These are phyloP conservation scores for Termitomyces sp. DNA, from an alignment of 768 basidiomycete genomes.

Conservation along the genomic window DNA sequence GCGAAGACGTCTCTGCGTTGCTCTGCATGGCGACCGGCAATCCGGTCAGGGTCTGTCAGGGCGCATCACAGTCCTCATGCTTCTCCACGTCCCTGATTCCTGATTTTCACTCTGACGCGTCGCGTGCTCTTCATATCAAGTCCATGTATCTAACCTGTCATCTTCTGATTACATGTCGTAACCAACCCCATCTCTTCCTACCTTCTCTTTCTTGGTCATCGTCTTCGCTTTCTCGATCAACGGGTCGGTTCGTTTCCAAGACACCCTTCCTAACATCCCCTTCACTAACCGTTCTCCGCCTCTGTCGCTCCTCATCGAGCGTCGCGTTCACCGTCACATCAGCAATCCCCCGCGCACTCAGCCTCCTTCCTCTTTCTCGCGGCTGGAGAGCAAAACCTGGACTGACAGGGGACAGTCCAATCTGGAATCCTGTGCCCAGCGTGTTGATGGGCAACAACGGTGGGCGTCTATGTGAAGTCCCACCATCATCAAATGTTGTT, in stretches of 20 bases:
- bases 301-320: slow-evolving; percentile 16
- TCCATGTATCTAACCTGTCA: background rate
- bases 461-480: background rate
- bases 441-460: slow-evolving; percentile 32
- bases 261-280: slow-evolving; percentile 30
- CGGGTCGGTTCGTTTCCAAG: slow-evolving; percentile 7
- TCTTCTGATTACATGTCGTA: slow-evolving; percentile 17
- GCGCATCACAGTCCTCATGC: background rate
- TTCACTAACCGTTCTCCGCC: slow-evolving; percentile 52
- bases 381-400: slow-evolving; percentile 76
- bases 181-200: slow-evolving; percentile 24
- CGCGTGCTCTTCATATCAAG: background rate
- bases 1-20: too few species aligned
- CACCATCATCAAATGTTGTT: slow-evolving; percentile 8
- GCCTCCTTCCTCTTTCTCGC: slow-evolving; percentile 42
- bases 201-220: background rate
- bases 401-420: slow-evolving; percentile 70
- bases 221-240: slow-evolving; percentile 6
- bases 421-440: slow-evolving; percentile 59
- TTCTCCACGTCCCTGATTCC: slow-evolving; percentile 2
- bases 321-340: slow-evolving; percentile 26
- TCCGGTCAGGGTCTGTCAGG: too few species aligned
- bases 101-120: background rate
- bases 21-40: too few species aligned
- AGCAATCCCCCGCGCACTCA: slow-evolving; percentile 33